Evolutionary conservation across 2,329 filamentous ascomycete species (phyloP), one percentile per base, ranked within the genome.

Genomic region (Sphaerulina vaccinii): DNA sequence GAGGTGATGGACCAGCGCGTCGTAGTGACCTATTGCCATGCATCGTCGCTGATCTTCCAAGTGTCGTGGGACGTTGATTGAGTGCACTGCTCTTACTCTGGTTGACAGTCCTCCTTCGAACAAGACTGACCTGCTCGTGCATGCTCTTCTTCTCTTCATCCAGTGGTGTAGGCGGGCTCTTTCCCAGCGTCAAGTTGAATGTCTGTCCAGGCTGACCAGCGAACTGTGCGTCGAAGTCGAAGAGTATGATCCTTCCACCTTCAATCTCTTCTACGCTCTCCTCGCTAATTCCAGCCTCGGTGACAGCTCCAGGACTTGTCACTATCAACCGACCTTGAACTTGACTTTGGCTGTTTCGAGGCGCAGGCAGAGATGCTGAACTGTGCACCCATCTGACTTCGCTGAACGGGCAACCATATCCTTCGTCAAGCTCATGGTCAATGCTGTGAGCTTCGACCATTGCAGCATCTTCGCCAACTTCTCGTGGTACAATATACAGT

Each of bases 361-460:
- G 64, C 16, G 62, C 60, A 2, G 67, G 62, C 23, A 65, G 36
- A 10, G 62, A 62, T 4, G 59, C 52, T 2, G 62, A 59, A 35
- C 66, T 68, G 51, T 68, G 61, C 15, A 70, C 64, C 68, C 68
- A 70, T 11, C 62, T 56, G 21, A 62, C 62, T 18, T 70, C 68
- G 37, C 58, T 67, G 47, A 70, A 70, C 1, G 68, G 68, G 47
- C 68, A 70, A 0, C 68, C 68, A 46, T 69, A 70, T 4, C 68
- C 68, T 54, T 68, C 67, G 27, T 70, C 68, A 8, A 70, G 52
- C 52, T 70, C 67, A 46, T 70, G 68, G 46, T 70, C 68, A 27
- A 70, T 69, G 35, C 65, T 68, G 48, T 70, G 68, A 13, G 68
- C 68, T 52, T 70, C 68, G 7, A 68, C 58, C 8, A 60, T 59